Conservation (phyloP, 75 land plant genomes). For the Picea sitchensis region DNA sequence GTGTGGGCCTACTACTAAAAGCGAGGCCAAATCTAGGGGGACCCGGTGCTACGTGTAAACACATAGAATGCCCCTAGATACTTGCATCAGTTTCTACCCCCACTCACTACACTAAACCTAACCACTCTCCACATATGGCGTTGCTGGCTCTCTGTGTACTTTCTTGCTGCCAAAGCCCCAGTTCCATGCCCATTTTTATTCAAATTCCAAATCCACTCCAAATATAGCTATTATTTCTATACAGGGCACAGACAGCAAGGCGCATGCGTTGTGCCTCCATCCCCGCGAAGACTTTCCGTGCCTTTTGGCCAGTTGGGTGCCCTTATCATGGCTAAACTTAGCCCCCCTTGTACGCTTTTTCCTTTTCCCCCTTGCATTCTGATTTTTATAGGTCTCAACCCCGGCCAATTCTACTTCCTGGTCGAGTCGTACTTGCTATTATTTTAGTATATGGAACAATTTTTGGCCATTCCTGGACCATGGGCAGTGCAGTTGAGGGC, state of each 20-base stretch:
- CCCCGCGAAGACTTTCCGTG: too few relatives aligned
- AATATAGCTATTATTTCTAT: too few relatives aligned
- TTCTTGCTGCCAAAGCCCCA: background rate
- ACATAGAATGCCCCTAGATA: slow-evolving; percentile 5
- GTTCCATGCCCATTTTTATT: background rate
- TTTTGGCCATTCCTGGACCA: background rate
- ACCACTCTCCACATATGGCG: too few relatives aligned
- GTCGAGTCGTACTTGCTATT: too few relatives aligned
- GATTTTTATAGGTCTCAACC: background rate
- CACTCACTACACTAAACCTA: background rate
- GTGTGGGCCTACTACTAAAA: too few relatives aligned
- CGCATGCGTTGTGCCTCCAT: background rate
- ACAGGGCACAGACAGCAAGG: slow-evolving; percentile 10
- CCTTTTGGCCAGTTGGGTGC: background rate
- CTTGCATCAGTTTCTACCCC: background rate
- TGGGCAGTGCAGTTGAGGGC: background rate
- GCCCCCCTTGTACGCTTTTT: background rate
- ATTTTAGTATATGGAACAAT: too few relatives aligned
- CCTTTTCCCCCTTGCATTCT: background rate
- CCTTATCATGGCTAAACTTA: slow-evolving; percentile 4
- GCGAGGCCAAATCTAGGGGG: background rate
- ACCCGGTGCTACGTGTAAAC: background rate
- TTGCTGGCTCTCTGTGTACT: too few relatives aligned
- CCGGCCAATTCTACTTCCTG: too few relatives aligned
- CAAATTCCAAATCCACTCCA: background rate